Percentiles rank a stretch among this genome's conserved stretches.
Conservation (phyloP, 2,329 filamentous ascomycete species). For the Fusarium chlamydosporum region DNA sequence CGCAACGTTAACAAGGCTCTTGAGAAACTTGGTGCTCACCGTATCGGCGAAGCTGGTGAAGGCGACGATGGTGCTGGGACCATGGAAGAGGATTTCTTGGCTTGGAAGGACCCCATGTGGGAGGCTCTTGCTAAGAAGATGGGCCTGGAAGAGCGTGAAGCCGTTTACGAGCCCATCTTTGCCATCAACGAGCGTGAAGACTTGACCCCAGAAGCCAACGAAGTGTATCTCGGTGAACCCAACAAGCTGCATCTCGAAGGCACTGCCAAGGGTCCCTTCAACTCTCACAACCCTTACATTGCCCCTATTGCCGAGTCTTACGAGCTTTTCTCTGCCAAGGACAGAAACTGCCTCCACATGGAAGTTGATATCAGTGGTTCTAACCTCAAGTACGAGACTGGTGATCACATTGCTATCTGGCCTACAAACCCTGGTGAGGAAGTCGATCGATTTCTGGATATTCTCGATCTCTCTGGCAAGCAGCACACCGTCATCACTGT, state of each 20-base stretch:
- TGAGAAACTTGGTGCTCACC: slow-evolving; percentile 83
- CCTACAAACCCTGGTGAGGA: slow-evolving; percentile 94
- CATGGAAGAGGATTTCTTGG: slow-evolving; percentile 99
- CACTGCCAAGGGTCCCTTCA: slow-evolving; percentile 87
- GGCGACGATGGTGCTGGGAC: slow-evolving; percentile 98
- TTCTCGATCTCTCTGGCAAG: slow-evolving; percentile 82
- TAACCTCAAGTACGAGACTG: slow-evolving; percentile 93
- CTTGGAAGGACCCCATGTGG: slow-evolving; percentile 99
- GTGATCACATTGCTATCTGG: slow-evolving; percentile 98
- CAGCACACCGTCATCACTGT: slow-evolving; percentile 86
- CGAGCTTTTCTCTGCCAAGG: slow-evolving; percentile 90
- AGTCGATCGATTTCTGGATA: slow-evolving; percentile 88
- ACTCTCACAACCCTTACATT: slow-evolving; percentile 96
- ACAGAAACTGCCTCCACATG: slow-evolving; percentile 95
- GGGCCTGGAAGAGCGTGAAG: slow-evolving; percentile 93
- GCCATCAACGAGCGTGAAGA: slow-evolving; percentile 82
- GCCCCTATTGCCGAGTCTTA: slow-evolving; percentile 92
- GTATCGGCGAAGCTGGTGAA: slow-evolving; percentile 91
- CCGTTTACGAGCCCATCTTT: slow-evolving; percentile 94
- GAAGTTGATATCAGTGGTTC: slow-evolving; percentile 93
- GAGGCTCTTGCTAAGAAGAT: slow-evolving; percentile 83
- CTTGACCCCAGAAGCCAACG: slow-evolving; percentile 78
- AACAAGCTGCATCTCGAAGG: slow-evolving; percentile 96
- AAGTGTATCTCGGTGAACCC: slow-evolving; percentile 95
- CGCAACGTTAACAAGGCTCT: slow-evolving; percentile 88